phyloP scores from a whole-genome alignment of 768 basidiomycete species.

The Leccinum pellstonianum region DNA sequence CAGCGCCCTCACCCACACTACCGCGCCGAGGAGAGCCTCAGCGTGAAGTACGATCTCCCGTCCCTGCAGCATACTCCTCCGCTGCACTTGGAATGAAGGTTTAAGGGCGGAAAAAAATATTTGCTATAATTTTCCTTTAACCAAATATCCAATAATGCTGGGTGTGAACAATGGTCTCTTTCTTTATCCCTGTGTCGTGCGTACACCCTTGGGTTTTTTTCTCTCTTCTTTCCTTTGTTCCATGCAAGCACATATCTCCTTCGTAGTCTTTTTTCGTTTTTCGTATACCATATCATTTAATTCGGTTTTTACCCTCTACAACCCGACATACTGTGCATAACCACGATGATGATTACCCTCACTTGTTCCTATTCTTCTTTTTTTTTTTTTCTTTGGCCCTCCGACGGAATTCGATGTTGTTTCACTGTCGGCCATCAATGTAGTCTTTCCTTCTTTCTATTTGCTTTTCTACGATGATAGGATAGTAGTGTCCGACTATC shows the following conservation, averaged over 20 bases:
- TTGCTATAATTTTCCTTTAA: conserved; percentile 23
- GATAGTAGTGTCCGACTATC: conserved; percentile 17
- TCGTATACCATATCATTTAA: conserved; percentile 27
- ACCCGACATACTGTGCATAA: conserved; percentile 24
- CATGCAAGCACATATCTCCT: conserved; percentile 12
- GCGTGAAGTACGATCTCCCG: conserved; percentile 46
- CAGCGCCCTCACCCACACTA: conserved; percentile 35
- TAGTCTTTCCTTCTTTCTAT: neutral
- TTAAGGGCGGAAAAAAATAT: conserved; percentile 18
- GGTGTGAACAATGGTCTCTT: conserved; percentile 26
- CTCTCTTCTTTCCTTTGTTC: conserved; percentile 2
- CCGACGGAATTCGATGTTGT: neutral
- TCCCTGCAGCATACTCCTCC: conserved; percentile 43
- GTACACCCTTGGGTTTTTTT: conserved; percentile 1
- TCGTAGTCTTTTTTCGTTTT: conserved; percentile 7
- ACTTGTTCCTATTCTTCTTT: neutral
- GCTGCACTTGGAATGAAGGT: conserved; percentile 52
- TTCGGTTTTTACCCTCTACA: conserved; percentile 14
- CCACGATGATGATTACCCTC: conserved; percentile 7
- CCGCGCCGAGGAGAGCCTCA: conserved; percentile 35
- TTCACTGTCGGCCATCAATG: neutral
- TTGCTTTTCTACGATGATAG: conserved; percentile 4
- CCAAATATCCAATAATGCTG: conserved; percentile 25
- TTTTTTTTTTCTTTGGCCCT: neutral
- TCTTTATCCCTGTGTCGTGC: conserved; percentile 1